Evolutionary conservation across 441 rosid species (phyloP), one percentile per base, ranked within the genome.

Genomic region (Brassica hybrid): DNA sequence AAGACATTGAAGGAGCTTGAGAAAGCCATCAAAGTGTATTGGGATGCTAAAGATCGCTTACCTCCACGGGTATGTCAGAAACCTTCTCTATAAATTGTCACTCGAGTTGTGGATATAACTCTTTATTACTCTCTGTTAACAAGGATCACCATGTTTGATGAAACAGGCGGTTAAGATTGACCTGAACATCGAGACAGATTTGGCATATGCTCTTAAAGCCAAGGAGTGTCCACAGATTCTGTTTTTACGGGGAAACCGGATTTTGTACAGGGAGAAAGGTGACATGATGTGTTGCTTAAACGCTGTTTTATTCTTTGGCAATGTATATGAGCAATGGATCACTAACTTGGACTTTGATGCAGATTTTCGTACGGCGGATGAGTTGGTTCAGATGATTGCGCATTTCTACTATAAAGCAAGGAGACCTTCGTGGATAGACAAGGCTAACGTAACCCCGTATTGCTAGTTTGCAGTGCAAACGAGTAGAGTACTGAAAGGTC

Each of bases 331-430:
- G 32, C 54, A 7, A 41, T 56, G n/a, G 34, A 6, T 64, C 34
- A 23, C 57, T 8, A 23, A 63, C 61, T 17, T 57, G 54, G 76
- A 64, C 65, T 21, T 54, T 57, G 81, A 72, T 83, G 74, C 91
- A 91, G 99, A 89, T 52, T 82, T 85, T 71, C 91, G 94, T 56
- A 86, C 86, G 1, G 81, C 91, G 1, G 92, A 94, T 81, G 94
- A 94, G 76, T 81, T 95, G 83, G 90, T 93, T 34, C 92, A 88
- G 9, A 93, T 90, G 94, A 93, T 95, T 30, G 98, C 96, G 1
- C 90, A 89, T 86, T 90, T 95, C 82, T 95, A 95, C 79, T 93
- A 90, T 56, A 91, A 93, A 68, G 97, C 98, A 16, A 93, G 86
- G 87, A 86, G 86, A 84, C 98, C 98, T 72, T 79, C 91, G 5